phyloP scores from a whole-genome alignment of 2,329 filamentous ascomycete genomes.

The Stachybotrys chlorohalonatus region DNA sequence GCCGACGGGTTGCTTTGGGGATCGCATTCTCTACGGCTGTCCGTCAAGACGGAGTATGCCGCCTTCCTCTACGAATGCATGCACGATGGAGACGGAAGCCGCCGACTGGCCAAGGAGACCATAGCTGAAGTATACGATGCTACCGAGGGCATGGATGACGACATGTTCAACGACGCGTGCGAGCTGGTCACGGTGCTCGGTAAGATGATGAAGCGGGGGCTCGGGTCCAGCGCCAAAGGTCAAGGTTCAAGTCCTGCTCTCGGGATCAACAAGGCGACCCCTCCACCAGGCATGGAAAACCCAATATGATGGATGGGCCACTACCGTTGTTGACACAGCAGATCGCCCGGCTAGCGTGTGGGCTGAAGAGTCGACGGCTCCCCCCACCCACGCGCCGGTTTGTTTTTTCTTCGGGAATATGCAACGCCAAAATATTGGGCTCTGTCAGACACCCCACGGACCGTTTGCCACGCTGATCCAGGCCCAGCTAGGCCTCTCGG shows the following conservation, averaged over 20 bases:
- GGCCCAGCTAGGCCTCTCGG: too few species aligned
- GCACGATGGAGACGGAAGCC: conserved; percentile 68
- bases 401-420: neutral
- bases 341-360: neutral
- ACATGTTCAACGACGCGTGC: conserved; percentile 88
- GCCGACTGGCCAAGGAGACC: conserved; percentile 68
- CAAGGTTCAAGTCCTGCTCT: conserved; percentile 17
- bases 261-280: conserved; percentile 9
- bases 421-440: neutral
- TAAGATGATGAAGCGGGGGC: conserved; percentile 76
- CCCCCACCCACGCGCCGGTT: neutral
- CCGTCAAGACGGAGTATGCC: conserved; percentile 83
- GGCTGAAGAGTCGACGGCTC: neutral
- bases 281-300: conserved; percentile 33
- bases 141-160: conserved; percentile 86
- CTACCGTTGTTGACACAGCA: neutral
- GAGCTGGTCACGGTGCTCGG: conserved; percentile 79
- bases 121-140: conserved; percentile 89
- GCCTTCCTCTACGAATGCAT: conserved; percentile 92
- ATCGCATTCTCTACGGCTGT: conserved; percentile 81
- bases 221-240: conserved; percentile 30
- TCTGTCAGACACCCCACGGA: neutral
- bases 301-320: conserved; percentile 22
- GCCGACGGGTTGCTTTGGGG: conserved; percentile 73
- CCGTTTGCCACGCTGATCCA: neutral